Percentiles rank a stretch among this genome's conserved stretches.
Evolutionary conservation across 2,329 filamentous ascomycete species (phyloP).

Genomic region (Penicillium sclerotiorum): DNA sequence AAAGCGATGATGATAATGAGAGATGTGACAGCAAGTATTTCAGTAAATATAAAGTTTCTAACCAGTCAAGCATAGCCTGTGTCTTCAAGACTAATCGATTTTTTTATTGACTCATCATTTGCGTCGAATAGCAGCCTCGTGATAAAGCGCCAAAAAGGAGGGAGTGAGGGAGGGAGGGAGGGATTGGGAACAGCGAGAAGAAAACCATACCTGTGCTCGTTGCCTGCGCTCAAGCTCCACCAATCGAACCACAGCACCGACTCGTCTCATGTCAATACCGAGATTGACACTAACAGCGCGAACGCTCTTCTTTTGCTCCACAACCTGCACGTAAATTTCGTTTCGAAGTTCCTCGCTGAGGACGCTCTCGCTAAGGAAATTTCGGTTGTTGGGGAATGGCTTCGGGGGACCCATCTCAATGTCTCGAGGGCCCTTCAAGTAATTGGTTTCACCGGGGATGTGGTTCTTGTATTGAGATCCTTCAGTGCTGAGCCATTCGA

Average conservation of each 20-base stretch:
- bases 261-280: slow-evolving; percentile 77
- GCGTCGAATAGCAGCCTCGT: slow-evolving; percentile 6
- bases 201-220: slow-evolving; percentile 69
- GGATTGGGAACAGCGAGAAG: neutral
- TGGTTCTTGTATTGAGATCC: slow-evolving; percentile 36
- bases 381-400: slow-evolving; percentile 74
- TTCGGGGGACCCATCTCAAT: slow-evolving; percentile 11
- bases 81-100: slow-evolving; percentile 99
- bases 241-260: slow-evolving; percentile 81
- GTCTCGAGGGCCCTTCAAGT: slow-evolving; percentile 25
- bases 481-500: slow-evolving; percentile 57
- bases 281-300: slow-evolving; percentile 76
- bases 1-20: slow-evolving; percentile 3
- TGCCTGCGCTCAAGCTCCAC: slow-evolving; percentile 84
- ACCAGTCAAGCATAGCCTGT: slow-evolving; percentile 58
- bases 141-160: no score
- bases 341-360: slow-evolving; percentile 73
- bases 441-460: slow-evolving; percentile 36
- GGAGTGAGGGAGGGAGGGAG: neutral
- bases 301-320: slow-evolving; percentile 66
- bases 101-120: slow-evolving; percentile 71
- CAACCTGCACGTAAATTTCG: slow-evolving; percentile 71
- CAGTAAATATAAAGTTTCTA: slow-evolving; percentile 60
- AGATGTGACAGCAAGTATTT: slow-evolving; percentile 18
- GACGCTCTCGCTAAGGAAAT: slow-evolving; percentile 72